Evolutionary conservation across 441 rosid genomes (phyloP).

Genomic region (Rhodomyrtus psidioides): DNA sequence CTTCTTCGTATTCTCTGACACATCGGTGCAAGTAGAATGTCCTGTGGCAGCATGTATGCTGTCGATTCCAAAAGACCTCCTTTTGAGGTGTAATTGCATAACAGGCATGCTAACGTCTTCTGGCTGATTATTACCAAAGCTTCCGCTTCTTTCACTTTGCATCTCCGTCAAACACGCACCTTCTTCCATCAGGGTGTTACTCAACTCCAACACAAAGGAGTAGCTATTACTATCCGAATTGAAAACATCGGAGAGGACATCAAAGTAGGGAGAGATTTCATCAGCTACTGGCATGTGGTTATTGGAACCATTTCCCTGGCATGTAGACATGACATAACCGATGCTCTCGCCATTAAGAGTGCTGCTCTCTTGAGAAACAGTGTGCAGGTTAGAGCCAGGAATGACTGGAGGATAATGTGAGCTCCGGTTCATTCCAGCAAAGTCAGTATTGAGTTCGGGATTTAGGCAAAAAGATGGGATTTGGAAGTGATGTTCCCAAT

Average conservation of each 20-base stretch:
- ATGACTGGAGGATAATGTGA: neutral
- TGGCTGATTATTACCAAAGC: neutral
- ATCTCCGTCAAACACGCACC: neutral
- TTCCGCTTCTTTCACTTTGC: neutral
- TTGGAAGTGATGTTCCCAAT: neutral
- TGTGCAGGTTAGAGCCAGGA: neutral
- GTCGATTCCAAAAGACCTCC: neutral
- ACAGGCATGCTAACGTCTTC: neutral
- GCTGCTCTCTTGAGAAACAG: neutral
- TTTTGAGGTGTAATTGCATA: neutral
- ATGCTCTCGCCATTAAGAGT: neutral
- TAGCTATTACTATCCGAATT: neutral
- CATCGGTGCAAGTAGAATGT: neutral
- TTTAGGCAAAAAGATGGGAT: neutral
- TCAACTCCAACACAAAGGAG: neutral
- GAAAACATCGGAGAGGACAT: neutral
- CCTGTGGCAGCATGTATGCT: neutral
- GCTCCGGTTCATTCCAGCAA: neutral
- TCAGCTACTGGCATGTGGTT: neutral
- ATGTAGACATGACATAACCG: neutral
- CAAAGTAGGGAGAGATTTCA: neutral
- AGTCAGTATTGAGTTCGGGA: neutral
- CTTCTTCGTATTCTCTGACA: neutral
- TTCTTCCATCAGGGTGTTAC: neutral
- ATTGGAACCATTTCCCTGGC: neutral